phyloP scores from a whole-genome alignment of 306 rosid genomes.

The Oemleria cerasiformis region DNA sequence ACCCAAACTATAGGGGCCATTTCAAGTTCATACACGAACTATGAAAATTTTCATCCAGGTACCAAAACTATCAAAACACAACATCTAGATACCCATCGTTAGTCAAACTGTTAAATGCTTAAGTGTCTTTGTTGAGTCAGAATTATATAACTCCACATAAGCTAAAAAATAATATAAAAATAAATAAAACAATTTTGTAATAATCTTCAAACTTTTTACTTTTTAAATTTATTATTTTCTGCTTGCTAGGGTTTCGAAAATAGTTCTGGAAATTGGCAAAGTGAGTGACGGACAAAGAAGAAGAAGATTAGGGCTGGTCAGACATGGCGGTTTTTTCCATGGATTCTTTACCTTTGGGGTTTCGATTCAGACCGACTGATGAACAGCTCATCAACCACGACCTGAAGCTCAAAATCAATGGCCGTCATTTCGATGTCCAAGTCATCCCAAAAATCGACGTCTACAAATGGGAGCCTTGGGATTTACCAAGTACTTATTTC shows the following conservation, averaged over 20 bases:
- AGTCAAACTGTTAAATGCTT: no score
- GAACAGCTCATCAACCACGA: slow-evolving; percentile 53
- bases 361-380: slow-evolving; percentile 59
- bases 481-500: slow-evolving; percentile 39
- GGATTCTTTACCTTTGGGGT: slow-evolving; percentile 46
- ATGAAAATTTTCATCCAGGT: no score
- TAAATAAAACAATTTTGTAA: no score
- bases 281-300: neutral
- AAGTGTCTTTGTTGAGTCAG: no score
- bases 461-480: slow-evolving; percentile 61
- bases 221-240: neutral
- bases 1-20: no score
- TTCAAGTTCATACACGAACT: no score
- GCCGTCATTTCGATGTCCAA: slow-evolving; percentile 44
- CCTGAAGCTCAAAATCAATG: slow-evolving; percentile 43
- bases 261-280: slow-evolving; percentile 3
- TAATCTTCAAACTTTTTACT: neutral
- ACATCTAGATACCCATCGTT: no score
- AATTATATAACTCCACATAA: no score
- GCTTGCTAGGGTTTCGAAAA: neutral
- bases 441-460: slow-evolving; percentile 52
- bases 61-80: no score
- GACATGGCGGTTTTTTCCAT: slow-evolving; percentile 31
- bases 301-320: neutral
- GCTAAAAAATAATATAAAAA: no score